Conservation (phyloP, 441 rosid species). For the Aquilaria agallochum region DNA sequence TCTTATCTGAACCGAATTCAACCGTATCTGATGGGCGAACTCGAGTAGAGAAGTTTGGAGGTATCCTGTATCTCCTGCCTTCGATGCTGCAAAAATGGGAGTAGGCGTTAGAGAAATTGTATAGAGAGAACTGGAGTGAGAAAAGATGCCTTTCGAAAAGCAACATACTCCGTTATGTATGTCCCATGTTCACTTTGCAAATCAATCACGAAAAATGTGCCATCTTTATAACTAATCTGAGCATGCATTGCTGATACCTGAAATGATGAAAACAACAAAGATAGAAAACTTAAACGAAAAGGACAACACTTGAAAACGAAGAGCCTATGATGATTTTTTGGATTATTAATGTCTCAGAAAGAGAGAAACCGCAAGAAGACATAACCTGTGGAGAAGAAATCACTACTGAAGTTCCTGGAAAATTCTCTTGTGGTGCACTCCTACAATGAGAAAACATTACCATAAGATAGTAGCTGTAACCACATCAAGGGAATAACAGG, state of each 20-base stretch:
- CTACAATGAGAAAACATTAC: conserved; percentile 27
- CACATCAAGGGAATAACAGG: not conserved
- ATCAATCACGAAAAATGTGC: conserved; percentile 69
- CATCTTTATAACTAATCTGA: conserved; percentile 64
- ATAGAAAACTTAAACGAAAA: not conserved
- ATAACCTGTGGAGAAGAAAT: conserved; percentile 61
- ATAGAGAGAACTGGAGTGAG: not conserved
- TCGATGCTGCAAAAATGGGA: conserved; percentile 40
- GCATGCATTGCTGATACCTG: conserved; percentile 86
- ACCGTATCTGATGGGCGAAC: conserved; percentile 55
- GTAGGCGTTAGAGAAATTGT: conserved; percentile 8
- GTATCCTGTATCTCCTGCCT: conserved; percentile 47
- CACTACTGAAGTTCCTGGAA: conserved; percentile 48
- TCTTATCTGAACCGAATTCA: conserved; percentile 66
- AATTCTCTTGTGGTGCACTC: conserved; percentile 46
- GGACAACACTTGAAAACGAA: not conserved
- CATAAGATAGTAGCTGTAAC: not conserved
- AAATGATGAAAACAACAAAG: not conserved
- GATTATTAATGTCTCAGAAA: too few relatives aligned
- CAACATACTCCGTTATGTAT: conserved; percentile 67
- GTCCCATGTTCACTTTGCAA: conserved; percentile 74
- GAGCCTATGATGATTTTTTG: too few relatives aligned
- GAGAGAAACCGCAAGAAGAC: not conserved
- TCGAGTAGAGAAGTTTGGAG: conserved; percentile 59
- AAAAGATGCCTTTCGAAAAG: conserved; percentile 2